A percentile compares a stretch with the other conserved stretches of the same genome.
phyloP scores from a whole-genome alignment of 2,329 filamentous ascomycete genomes.

The Metarhizium robertsii region DNA sequence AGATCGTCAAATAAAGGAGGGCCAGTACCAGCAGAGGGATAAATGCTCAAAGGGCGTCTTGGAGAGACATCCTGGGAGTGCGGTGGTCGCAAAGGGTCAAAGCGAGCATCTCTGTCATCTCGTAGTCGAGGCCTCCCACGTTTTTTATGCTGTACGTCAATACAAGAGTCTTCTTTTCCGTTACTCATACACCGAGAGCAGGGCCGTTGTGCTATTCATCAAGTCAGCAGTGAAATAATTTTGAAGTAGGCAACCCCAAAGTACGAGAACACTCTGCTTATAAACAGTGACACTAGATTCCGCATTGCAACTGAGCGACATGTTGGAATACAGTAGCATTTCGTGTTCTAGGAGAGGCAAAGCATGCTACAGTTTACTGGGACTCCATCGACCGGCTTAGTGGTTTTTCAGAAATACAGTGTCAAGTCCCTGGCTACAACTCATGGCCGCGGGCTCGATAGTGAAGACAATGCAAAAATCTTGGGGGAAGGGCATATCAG shows the following conservation, averaged over 20 bases:
- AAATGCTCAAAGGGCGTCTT: constrained; percentile 42
- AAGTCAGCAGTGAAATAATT: constrained; percentile 21
- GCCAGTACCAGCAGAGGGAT: constrained; percentile 34
- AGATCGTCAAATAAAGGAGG: constrained; percentile 36
- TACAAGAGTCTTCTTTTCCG: constrained; percentile 70
- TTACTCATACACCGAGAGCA: constrained; percentile 70
- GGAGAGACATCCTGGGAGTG: constrained; percentile 34
- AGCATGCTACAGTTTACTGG: no score
- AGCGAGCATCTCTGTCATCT: constrained; percentile 57
- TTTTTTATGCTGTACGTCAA: constrained; percentile 83
- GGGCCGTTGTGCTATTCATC: constrained; percentile 55
- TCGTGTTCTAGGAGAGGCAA: no score
- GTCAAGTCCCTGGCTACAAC: no score
- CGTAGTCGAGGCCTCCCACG: constrained; percentile 67
- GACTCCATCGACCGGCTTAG: no score
- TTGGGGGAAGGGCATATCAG: neutral
- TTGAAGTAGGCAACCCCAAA: no score
- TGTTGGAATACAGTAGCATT: neutral
- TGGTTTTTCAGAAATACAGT: no score
- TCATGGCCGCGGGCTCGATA: no score
- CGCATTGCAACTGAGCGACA: neutral
- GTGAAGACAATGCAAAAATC: neutral
- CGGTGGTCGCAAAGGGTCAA: constrained; percentile 40
- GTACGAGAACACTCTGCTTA: no score
- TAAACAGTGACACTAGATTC: neutral